Base-by-base conservation (phyloP, 2,329 filamentous ascomycete genomes). In the Aspergillus japonicus region DNA sequence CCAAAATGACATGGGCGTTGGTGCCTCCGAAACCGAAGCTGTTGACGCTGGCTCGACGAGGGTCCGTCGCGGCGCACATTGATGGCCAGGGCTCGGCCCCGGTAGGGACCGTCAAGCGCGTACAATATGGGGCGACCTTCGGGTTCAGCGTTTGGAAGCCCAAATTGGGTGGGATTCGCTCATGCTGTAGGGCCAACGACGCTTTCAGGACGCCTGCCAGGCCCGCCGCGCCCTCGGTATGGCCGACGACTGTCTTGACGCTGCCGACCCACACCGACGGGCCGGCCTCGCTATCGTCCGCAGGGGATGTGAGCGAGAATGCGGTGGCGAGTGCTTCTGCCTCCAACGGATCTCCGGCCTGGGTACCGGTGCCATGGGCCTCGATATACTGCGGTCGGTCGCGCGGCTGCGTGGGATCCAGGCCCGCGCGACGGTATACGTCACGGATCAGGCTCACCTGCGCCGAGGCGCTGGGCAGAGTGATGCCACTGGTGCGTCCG, bases 111-210 rank as follows among this genome's bases (percentile, higher is more conserved):
- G 54, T 59, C 50, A 3, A 57, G 56, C 35, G 6, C 4, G 19
- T 39, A 21, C 48, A 54, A 5, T 26, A 23, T 21, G 56, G 50
- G 39, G 51, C 42, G 19, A 64, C 50, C 14, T 47, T 21, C 6
- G 49, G 56, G 35, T 61, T 61, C 11, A 31, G 10, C 3, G 21
- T 39, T 35, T 56, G 19, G 11, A 53, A 44, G 5, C 29, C 26
- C 42, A 77, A 66, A 60, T 78, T 80, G 2, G 79, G 78, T 7
- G 77, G 71, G 21, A 81, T 75, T 8, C 77, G 73, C 0, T 73
- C 75, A 50, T 75, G 75, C 62, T 81, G 78, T 2, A 82, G 61
- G 62, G 78, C 74, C 60, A 81, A 57, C 0, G 74, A 69, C 1
- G 74, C 67, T 59, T 81, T 81, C 55, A 81, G 78, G 2, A 80